Evolutionary conservation across 1,284 basidiomycete genomes (phyloP).

Genomic region (Tylopilus sp.): DNA sequence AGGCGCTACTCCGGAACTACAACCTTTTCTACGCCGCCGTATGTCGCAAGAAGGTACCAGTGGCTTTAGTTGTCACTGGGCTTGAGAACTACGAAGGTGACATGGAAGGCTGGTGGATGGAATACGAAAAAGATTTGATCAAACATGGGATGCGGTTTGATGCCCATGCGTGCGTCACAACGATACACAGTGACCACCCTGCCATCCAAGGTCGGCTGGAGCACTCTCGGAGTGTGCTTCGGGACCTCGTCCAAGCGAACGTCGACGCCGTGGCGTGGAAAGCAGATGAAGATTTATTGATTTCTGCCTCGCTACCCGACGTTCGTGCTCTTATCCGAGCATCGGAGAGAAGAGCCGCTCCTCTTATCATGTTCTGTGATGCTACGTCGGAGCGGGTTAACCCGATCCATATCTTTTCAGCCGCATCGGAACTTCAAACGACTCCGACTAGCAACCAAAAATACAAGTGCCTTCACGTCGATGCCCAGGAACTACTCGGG

Average conservation of each 20-base stretch:
- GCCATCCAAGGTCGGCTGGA: slow-evolving; percentile 35
- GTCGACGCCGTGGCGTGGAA: slow-evolving; percentile 25
- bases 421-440: slow-evolving; percentile 6
- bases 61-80: slow-evolving; percentile 46
- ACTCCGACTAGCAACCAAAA: slow-evolving; percentile 12
- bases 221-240: slow-evolving; percentile 31
- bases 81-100: slow-evolving; percentile 45
- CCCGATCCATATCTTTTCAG: slow-evolving; percentile 13
- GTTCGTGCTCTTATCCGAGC: slow-evolving; percentile 27
- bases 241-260: slow-evolving; percentile 26
- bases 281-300: slow-evolving; percentile 30
- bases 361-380: slow-evolving; percentile 33
- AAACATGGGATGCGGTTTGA: slow-evolving; percentile 42
- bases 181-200: slow-evolving; percentile 41
- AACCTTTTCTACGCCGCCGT: slow-evolving; percentile 42
- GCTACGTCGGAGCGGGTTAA: slow-evolving; percentile 9
- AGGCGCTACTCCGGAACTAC: slow-evolving; percentile 40
- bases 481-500: slow-evolving; percentile 13
- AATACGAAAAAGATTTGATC: slow-evolving; percentile 39
- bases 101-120: slow-evolving; percentile 47
- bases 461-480: slow-evolving; percentile 27
- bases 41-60: slow-evolving; percentile 42
- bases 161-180: slow-evolving; percentile 44
- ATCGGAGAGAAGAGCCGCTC: slow-evolving; percentile 21
- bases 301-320: slow-evolving; percentile 35